Evolutionary conservation across 2,329 filamentous ascomycete species (phyloP), one percentile per base, ranked within the genome.

Genomic region (Colletotrichum sansevieriae): DNA sequence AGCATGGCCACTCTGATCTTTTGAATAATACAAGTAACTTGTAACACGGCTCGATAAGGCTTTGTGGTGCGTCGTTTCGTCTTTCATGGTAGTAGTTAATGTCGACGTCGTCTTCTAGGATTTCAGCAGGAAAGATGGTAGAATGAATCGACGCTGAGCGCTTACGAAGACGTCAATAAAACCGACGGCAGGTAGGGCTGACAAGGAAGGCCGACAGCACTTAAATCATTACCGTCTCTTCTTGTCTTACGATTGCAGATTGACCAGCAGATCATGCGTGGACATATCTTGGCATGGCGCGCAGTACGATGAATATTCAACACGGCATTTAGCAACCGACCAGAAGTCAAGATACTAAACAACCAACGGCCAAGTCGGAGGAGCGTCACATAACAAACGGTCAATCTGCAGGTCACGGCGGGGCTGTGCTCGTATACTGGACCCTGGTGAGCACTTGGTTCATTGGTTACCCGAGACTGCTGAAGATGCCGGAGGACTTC

Each of bases 11-110:
- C 49, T 29, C 35, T 60, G 22, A 13, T 33, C 22, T 8, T 11
- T 46, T 56, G 9, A 8, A 43, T 43, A 60, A 66, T 60, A 44
- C 33, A 49, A 60, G 29, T 60, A 29, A 37, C 47, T 55, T 47
- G 22, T 18, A 20, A 46, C n/a, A 29, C 47, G 4, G 25, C 25
- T 25, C 4, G 25, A 25, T 25, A 25, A 25, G 25, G 25, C 25
- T 4, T 25, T 5, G 25, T 5, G 25, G 25, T 5, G 25, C 25
- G 25, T 25, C 25, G 25, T 25, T 25, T 25, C 25, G 25, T 25
- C 4, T 25, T 25, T 5, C 25, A 4, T 25, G 25, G 25, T 25
- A 25, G 25, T 25, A 4, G 25, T 25, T 5, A 25, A 25, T 25
- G 25, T 25, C 25, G 25, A 25, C 3, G 25, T 25, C 25, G 4